Conservation (phyloP, 2,329 filamentous ascomycete species). For the Teratosphaeria epicoccoides region DNA sequence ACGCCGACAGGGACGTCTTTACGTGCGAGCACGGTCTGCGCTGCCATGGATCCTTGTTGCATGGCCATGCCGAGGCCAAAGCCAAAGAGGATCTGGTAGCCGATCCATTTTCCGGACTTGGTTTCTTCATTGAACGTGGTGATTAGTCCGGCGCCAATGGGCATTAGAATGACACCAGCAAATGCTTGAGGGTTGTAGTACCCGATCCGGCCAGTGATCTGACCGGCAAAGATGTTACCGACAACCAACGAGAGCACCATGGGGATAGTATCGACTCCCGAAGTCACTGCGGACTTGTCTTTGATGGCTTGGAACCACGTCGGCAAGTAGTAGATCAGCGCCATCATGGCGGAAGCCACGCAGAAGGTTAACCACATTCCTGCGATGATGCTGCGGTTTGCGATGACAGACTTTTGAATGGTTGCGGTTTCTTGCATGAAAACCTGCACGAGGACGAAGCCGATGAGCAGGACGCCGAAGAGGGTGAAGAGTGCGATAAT, state of each 20-base stretch:
- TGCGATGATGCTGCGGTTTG: slow-evolving; percentile 32
- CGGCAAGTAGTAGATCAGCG: slow-evolving; percentile 32
- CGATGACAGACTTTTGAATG: slow-evolving; percentile 33
- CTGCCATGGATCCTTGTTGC: slow-evolving; percentile 32
- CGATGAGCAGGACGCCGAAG: slow-evolving; percentile 33
- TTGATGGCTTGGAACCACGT: slow-evolving; percentile 42
- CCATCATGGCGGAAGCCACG: slow-evolving; percentile 30
- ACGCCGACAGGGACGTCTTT: slow-evolving; percentile 31
- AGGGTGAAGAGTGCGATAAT: slow-evolving; percentile 38
- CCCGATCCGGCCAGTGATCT: slow-evolving; percentile 28
- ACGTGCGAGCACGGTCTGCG: slow-evolving; percentile 27
- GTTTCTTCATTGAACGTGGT: slow-evolving; percentile 21
- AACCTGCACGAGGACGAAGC: slow-evolving; percentile 33
- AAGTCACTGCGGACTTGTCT: slow-evolving; percentile 33
- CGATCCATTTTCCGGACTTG: slow-evolving; percentile 26
- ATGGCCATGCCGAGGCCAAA: slow-evolving; percentile 35
- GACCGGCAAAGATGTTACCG: slow-evolving; percentile 30
- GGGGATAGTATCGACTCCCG: slow-evolving; percentile 39
- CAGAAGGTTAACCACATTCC: slow-evolving; percentile 30
- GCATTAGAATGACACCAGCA: slow-evolving; percentile 28
- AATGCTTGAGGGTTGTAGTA: slow-evolving; percentile 40
- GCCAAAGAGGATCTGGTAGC: slow-evolving; percentile 38
- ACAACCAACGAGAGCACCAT: slow-evolving; percentile 34
- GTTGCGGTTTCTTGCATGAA: slow-evolving; percentile 36
- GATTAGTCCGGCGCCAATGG: slow-evolving; percentile 34